phyloP scores from a whole-genome alignment of 2,329 filamentous ascomycete species.

The Microdochium trichocladiopsis region DNA sequence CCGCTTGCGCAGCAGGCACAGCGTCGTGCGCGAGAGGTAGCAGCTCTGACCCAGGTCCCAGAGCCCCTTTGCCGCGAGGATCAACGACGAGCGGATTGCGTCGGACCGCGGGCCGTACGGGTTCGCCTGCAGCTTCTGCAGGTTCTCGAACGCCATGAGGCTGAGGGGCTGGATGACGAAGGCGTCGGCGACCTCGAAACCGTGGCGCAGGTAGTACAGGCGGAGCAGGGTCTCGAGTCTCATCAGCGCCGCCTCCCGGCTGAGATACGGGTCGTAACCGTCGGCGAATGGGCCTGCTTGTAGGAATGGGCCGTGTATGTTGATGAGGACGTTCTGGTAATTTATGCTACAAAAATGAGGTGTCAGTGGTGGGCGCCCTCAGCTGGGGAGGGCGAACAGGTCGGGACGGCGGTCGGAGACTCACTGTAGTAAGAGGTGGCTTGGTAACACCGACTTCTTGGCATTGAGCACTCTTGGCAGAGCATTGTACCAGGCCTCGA shows the following conservation, averaged over 20 bases:
- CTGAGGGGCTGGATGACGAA: constrained; percentile 20
- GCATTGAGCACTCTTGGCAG: neutral
- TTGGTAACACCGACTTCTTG: constrained; percentile 1
- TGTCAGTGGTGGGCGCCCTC: constrained; percentile 6
- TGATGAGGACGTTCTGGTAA: constrained; percentile 15
- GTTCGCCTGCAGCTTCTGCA: constrained; percentile 5
- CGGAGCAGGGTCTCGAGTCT: constrained; percentile 22
- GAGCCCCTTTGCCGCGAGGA: neutral
- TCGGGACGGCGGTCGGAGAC: neutral
- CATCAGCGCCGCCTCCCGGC: constrained; percentile 9
- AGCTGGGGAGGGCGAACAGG: neutral
- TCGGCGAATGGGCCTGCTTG: neutral
- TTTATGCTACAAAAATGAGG: constrained; percentile 10
- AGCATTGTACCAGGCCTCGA: constrained; percentile 7
- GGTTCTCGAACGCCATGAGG: constrained; percentile 15
- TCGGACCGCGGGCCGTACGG: neutral
- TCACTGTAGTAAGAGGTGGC: constrained; percentile 2
- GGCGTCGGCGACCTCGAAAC: constrained; percentile 19
- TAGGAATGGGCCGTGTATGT: constrained; percentile 17
- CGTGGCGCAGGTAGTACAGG: constrained; percentile 26
- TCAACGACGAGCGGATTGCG: neutral
- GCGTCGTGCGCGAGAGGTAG: neutral
- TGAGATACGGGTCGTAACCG: neutral
- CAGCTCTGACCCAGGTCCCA: neutral
- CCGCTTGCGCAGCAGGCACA: neutral